These are phyloP conservation scores for Colletotrichum falcatum DNA, from an alignment of 2,329 filamentous ascomycete genomes.

Conservation along the genomic window DNA sequence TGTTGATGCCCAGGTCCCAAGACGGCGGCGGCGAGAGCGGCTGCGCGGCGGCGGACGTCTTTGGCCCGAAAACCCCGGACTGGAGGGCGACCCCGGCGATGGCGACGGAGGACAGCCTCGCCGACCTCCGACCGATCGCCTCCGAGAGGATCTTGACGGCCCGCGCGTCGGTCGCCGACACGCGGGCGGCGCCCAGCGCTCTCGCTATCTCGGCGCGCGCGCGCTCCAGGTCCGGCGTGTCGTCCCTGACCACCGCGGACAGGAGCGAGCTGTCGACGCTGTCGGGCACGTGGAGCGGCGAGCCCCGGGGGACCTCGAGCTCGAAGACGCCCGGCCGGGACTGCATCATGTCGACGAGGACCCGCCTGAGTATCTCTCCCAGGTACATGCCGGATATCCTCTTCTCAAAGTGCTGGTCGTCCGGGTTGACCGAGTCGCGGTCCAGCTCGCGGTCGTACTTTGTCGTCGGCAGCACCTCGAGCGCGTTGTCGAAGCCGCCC, in stretches of 20 bases:
- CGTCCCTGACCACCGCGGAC: conserved; percentile 72
- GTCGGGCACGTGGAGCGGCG: conserved; percentile 69
- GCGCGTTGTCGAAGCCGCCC: conserved; percentile 81
- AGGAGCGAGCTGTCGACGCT: conserved; percentile 77
- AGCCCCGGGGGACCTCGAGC: conserved; percentile 21
- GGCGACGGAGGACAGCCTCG: conserved; percentile 42
- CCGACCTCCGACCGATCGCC: conserved; percentile 43
- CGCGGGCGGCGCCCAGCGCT: conserved; percentile 56
- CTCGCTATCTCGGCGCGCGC: conserved; percentile 49
- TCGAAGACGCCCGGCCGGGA: conserved; percentile 7
- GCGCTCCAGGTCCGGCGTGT: conserved; percentile 63
- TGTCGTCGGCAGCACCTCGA: conserved; percentile 77
- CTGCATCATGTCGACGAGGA: conserved; percentile 61
- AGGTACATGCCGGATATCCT: conserved; percentile 86
- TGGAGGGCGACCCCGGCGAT: conserved; percentile 45
- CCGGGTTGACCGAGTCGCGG: conserved; percentile 75
- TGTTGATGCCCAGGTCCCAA: conserved; percentile 3
- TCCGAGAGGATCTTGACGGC: conserved; percentile 69
- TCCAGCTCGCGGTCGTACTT: conserved; percentile 76
- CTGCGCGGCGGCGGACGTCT: not conserved
- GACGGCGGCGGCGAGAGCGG: not conserved
- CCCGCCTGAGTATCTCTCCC: conserved; percentile 78
- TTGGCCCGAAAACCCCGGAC: conserved; percentile 35
- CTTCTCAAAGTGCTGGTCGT: conserved; percentile 86
- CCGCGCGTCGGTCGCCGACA: conserved; percentile 68